Percentiles rank a stretch among this genome's conserved stretches.
Evolutionary conservation across 768 basidiomycete genomes (phyloP).

Genomic region (Kwoniella dejecticola): DNA sequence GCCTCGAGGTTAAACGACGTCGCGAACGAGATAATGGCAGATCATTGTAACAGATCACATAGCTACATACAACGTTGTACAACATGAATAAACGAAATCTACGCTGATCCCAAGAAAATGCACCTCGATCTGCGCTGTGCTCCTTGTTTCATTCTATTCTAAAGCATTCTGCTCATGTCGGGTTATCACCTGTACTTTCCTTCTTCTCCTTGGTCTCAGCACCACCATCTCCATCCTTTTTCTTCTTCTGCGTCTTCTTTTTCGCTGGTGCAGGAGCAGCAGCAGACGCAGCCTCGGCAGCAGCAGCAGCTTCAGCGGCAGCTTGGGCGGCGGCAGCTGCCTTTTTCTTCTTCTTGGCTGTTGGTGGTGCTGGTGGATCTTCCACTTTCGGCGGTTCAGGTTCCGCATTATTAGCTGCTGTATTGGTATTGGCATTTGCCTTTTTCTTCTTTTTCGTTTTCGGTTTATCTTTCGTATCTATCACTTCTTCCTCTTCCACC

Average conservation of each 20-base stretch:
- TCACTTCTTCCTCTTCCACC: slow-evolving; percentile 20
- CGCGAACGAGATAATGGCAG: slow-evolving; percentile 14
- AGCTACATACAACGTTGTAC: slow-evolving; percentile 20
- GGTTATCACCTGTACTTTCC: background rate
- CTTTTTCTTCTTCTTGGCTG: slow-evolving; percentile 39
- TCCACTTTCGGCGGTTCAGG: slow-evolving; percentile 9
- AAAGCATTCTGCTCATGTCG: no score
- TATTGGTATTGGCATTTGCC: background rate
- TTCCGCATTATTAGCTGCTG: background rate
- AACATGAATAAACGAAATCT: slow-evolving; percentile 7
- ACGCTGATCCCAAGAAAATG: background rate
- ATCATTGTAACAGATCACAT: background rate
- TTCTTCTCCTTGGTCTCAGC: slow-evolving; percentile 11
- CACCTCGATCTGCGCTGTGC: no score
- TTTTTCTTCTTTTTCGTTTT: slow-evolving; percentile 43
- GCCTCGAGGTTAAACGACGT: slow-evolving; percentile 24
- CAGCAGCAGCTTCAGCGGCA: background rate
- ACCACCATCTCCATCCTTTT: background rate
- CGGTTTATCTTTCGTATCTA: slow-evolving; percentile 33
- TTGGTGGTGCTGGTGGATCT: background rate
- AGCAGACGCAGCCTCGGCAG: background rate
- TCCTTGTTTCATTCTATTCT: no score
- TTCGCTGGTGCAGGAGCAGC: slow-evolving; percentile 1
- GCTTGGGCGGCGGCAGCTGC: background rate
- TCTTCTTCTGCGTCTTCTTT: slow-evolving; percentile 23